A percentile compares a stretch with the other conserved stretches of the same genome.
These are phyloP conservation scores for Quercus wislizeni DNA, from an alignment of 306 rosid species.

Conservation along the genomic window DNA sequence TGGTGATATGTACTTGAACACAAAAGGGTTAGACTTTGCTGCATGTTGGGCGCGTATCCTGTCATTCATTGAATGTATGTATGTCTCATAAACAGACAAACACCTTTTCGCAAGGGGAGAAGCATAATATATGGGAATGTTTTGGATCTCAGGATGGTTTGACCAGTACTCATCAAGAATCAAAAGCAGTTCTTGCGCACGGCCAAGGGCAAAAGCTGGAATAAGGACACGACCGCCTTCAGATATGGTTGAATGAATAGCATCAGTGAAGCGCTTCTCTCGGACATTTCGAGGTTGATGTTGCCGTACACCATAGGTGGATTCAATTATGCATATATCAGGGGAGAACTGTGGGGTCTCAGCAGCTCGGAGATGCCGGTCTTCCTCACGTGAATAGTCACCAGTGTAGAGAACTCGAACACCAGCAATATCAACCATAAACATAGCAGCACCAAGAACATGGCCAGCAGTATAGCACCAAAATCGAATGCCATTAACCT, in stretches of 20 bases:
- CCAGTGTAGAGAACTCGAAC: constrained; percentile 95
- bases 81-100: constrained; percentile 88
- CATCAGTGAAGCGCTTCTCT: constrained; percentile 91
- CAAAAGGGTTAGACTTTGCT: constrained; percentile 87
- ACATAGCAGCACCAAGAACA: constrained; percentile 99
- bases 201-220: constrained; percentile 91
- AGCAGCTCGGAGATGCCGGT: constrained; percentile 93
- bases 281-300: constrained; percentile 89
- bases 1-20: constrained; percentile 79
- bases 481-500: constrained; percentile 87
- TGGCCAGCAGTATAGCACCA: constrained; percentile 99
- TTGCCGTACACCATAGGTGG: constrained; percentile 89
- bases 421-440: constrained; percentile 97
- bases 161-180: constrained; percentile 97
- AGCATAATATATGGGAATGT: constrained; percentile 90
- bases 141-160: constrained; percentile 87
- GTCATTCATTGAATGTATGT: constrained; percentile 95
- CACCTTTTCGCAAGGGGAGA: constrained; percentile 95
- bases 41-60: constrained; percentile 75
- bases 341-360: constrained; percentile 96
- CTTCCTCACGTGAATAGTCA: constrained; percentile 97
- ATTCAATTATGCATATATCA: constrained; percentile 91
- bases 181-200: constrained; percentile 91
- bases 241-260: constrained; percentile 80
- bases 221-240: constrained; percentile 96